Evolutionary conservation across 495 filamentous ascomycete genomes (phyloP).

Genomic region (Lasiosphaeria miniovina): DNA sequence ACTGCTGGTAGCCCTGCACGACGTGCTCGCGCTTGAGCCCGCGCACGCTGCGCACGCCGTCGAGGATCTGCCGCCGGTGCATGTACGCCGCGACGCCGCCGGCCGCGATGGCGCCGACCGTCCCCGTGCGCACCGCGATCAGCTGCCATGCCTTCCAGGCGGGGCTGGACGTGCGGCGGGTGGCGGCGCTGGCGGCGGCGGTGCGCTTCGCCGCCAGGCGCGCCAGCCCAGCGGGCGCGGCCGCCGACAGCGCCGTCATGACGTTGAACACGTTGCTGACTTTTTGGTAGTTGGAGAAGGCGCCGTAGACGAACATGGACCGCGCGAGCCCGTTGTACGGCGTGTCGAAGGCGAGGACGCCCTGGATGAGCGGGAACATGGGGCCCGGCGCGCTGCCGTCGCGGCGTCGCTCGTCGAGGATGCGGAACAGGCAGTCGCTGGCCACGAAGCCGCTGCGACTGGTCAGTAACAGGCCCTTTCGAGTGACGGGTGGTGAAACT

Average conservation of each 20-base stretch:
- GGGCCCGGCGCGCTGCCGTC: conserved; percentile 26
- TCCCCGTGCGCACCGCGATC: conserved; percentile 80
- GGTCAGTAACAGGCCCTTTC: too few species aligned
- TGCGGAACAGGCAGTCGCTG: conserved; percentile 71
- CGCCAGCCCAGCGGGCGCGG: conserved; percentile 48
- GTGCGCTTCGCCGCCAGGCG: conserved; percentile 41
- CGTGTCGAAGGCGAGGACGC: conserved; percentile 89
- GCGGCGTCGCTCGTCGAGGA: conserved; percentile 39
- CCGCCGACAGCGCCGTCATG: conserved; percentile 55
- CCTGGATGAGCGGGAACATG: conserved; percentile 68
- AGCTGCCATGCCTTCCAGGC: conserved; percentile 70
- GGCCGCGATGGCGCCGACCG: conserved; percentile 80
- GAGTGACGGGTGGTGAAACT: conserved; percentile 2
- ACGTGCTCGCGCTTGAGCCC: conserved; percentile 38
- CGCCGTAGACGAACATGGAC: conserved; percentile 84
- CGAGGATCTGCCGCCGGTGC: conserved; percentile 69
- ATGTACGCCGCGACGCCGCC: conserved; percentile 84
- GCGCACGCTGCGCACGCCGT: conserved; percentile 46
- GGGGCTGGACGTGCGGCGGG: conserved; percentile 35
- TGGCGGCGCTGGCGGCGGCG: conserved; percentile 40
- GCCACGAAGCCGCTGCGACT: conserved; percentile 74
- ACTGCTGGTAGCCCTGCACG: conserved; percentile 40
- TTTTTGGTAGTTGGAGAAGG: conserved; percentile 82
- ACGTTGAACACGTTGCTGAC: conserved; percentile 72
- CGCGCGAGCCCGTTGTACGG: conserved; percentile 88